phyloP scores from a whole-genome alignment of 179 eudicot species.

The Heliamphora pulchella region DNA sequence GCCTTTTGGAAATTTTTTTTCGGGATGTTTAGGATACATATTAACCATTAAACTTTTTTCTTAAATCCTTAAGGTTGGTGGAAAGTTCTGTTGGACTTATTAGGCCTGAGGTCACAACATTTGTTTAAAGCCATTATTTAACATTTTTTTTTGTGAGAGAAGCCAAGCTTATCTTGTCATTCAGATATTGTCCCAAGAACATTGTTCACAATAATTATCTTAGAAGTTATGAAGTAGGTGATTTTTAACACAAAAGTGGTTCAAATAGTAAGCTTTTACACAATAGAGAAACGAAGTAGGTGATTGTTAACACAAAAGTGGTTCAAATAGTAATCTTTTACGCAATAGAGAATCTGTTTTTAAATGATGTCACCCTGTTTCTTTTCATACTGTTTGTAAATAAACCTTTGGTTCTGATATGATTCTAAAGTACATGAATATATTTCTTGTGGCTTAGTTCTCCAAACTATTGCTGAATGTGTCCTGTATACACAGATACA shows the following conservation, averaged over 20 bases:
- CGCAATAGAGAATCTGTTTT: neutral
- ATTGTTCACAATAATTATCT: neutral
- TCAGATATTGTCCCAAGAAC: neutral
- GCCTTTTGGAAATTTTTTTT: neutral
- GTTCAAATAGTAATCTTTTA: neutral
- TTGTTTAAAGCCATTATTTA: neutral
- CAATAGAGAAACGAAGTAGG: neutral
- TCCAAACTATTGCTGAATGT: neutral
- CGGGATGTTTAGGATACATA: neutral
- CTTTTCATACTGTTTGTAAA: neutral
- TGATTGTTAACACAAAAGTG: neutral
- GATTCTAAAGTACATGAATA: neutral
- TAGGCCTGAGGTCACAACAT: neutral
- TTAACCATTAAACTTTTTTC: neutral
- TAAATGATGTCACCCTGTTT: neutral
- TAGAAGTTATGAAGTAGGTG: neutral
- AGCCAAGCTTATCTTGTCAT: neutral
- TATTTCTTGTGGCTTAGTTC: neutral
- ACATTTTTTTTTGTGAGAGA: neutral
- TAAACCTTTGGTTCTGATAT: neutral
- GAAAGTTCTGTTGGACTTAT: neutral
- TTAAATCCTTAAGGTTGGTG: neutral
- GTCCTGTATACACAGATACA: neutral
- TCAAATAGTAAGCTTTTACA: neutral
- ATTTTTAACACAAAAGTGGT: neutral